A percentile compares a stretch with the other conserved stretches of the same genome.
Conservation (phyloP, 2,329 filamentous ascomycete species). For the Periconia digitata region DNA sequence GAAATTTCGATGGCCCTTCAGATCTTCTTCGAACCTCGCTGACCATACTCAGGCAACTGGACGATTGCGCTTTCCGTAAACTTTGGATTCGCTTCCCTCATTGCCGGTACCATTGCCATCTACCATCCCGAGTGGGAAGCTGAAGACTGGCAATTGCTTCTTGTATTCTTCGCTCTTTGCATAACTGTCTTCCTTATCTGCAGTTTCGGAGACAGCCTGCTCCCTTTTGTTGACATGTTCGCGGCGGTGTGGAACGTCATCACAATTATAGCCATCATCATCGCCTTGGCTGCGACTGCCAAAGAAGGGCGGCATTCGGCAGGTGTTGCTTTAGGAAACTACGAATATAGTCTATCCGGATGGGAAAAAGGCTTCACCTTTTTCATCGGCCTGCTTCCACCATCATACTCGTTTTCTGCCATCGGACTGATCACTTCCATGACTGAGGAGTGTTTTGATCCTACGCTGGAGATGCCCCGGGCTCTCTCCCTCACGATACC, state of each 20-base stretch:
- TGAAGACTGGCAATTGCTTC: slow-evolving; percentile 63
- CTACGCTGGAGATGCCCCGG: slow-evolving; percentile 55
- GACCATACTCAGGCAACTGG: too few relatives aligned
- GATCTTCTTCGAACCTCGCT: too few relatives aligned
- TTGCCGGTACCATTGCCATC: slow-evolving; percentile 5
- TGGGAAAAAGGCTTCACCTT: slow-evolving; percentile 7
- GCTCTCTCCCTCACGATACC: slow-evolving; percentile 57
- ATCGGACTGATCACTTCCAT: slow-evolving; percentile 10
- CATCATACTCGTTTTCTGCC: slow-evolving; percentile 6
- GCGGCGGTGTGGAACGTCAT: slow-evolving; percentile 12
- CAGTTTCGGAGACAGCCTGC: slow-evolving; percentile 65
- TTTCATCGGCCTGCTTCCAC: slow-evolving; percentile 6
- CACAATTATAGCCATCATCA: slow-evolving; percentile 9
- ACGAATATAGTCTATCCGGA: slow-evolving; percentile 4
- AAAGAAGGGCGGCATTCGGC: slow-evolving; percentile 5
- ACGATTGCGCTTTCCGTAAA: slow-evolving; percentile 13
- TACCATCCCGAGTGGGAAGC: slow-evolving; percentile 3
- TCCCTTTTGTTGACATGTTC: slow-evolving; percentile 60
- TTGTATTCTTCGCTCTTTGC: slow-evolving; percentile 71
- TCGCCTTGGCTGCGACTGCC: slow-evolving; percentile 1
- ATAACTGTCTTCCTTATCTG: slow-evolving; percentile 67
- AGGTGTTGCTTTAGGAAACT: slow-evolving; percentile 3
- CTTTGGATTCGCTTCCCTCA: slow-evolving; percentile 9
- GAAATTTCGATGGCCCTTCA: too few relatives aligned
- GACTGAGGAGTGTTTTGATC: slow-evolving; percentile 11